These are phyloP conservation scores for Candolleomyces eurysporus DNA, from an alignment of 768 basidiomycete genomes.

Conservation along the genomic window DNA sequence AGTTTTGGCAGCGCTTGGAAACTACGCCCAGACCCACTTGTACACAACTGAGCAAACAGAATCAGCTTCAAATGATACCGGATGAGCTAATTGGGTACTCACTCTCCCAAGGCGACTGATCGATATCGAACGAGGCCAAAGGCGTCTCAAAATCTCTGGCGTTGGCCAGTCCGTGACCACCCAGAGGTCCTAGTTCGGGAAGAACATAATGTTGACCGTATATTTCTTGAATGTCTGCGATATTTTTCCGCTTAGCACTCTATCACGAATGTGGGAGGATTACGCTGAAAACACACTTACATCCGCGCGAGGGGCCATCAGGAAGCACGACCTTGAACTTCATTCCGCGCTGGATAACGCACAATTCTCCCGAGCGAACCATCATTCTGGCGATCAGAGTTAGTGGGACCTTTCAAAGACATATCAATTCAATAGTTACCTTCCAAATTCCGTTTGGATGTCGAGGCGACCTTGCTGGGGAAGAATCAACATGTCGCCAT, in stretches of 20 bases:
- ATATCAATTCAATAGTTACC: constrained; percentile 32
- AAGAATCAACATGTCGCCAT: constrained; percentile 66
- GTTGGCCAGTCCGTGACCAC: constrained; percentile 65
- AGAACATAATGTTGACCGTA: constrained; percentile 62
- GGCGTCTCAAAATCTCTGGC: constrained; percentile 63
- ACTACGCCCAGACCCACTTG: constrained; percentile 32
- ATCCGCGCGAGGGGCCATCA: constrained; percentile 61
- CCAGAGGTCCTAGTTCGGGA: constrained; percentile 65
- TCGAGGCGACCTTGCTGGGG: constrained; percentile 65
- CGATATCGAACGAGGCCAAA: constrained; percentile 63
- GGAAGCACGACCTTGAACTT: constrained; percentile 62
- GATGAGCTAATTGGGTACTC: constrained; percentile 18
- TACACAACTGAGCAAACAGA: constrained; percentile 37
- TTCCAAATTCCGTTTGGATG: constrained; percentile 68
- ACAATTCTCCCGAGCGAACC: constrained; percentile 62
- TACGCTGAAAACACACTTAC: constrained; percentile 29
- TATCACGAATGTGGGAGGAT: not conserved
- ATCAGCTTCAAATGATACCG: not conserved
- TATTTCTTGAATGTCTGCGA: constrained; percentile 58
- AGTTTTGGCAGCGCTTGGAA: not conserved
- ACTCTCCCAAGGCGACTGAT: constrained; percentile 61
- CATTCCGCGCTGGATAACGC: constrained; percentile 65
- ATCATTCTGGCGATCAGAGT: constrained; percentile 42
- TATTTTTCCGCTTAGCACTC: not conserved
- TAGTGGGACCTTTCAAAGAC: not conserved